Evolutionary conservation across 768 basidiomycete species (phyloP).

Genomic region (Stropharia rugosoannulata): DNA sequence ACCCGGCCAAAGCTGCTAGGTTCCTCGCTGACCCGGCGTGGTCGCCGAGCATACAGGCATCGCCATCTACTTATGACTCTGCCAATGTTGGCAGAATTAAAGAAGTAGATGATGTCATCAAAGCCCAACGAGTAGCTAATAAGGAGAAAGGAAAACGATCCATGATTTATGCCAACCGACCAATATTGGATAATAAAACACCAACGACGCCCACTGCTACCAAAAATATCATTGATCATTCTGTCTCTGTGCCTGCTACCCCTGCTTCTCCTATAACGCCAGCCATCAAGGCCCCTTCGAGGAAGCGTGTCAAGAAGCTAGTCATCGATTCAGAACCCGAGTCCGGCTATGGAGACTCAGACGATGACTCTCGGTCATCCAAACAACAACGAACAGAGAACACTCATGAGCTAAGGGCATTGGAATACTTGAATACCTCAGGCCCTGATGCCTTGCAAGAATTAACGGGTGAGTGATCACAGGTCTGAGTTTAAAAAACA

Average conservation of each 20-base stretch:
- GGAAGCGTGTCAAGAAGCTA: slow-evolving; percentile 56
- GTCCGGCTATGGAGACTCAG: slow-evolving; percentile 45
- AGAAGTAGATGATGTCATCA: slow-evolving; percentile 72
- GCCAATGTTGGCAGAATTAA: slow-evolving; percentile 56
- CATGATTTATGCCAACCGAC: slow-evolving; percentile 75
- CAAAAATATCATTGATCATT: slow-evolving; percentile 38
- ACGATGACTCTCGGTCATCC: slow-evolving; percentile 32
- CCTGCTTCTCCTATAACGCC: slow-evolving; percentile 40
- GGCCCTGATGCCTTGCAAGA: slow-evolving; percentile 67
- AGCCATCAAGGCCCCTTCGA: slow-evolving; percentile 34
- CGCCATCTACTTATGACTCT: slow-evolving; percentile 29
- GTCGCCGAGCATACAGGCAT: slow-evolving; percentile 35
- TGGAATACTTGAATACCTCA: slow-evolving; percentile 70
- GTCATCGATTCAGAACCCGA: slow-evolving; percentile 72
- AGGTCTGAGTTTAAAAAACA: neutral
- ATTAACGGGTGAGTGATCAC: slow-evolving; percentile 57
- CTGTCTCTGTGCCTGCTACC: slow-evolving; percentile 29
- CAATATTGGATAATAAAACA: slow-evolving; percentile 43
- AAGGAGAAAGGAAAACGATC: slow-evolving; percentile 81
- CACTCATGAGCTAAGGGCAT: slow-evolving; percentile 47
- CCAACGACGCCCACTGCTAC: slow-evolving; percentile 38
- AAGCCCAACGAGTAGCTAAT: slow-evolving; percentile 60
- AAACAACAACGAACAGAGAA: slow-evolving; percentile 31
- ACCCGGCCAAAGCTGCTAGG: slow-evolving; percentile 58
- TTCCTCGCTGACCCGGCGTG: slow-evolving; percentile 59